A percentile compares a stretch with the other conserved stretches of the same genome.
These are phyloP conservation scores for Papiliotrema terrestris DNA, from an alignment of 1,284 basidiomycete genomes.

Conservation along the genomic window DNA sequence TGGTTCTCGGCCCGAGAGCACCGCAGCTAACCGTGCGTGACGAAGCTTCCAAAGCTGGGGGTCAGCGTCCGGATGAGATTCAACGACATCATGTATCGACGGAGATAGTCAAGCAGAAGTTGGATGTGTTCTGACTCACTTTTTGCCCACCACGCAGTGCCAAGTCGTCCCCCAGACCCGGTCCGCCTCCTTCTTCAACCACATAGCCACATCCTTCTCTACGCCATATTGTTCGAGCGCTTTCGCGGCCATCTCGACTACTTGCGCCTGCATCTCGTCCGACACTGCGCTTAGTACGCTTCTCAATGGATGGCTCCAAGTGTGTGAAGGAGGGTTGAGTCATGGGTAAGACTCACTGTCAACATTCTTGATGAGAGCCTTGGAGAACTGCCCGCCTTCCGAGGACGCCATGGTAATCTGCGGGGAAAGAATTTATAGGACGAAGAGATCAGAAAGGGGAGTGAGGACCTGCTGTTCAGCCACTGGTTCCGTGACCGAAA, in stretches of 20 bases:
- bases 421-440: too few species aligned
- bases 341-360: conserved; percentile 58
- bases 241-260: conserved; percentile 77
- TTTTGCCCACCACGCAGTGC: conserved; percentile 91
- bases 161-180: conserved; percentile 84
- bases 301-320: too few species aligned
- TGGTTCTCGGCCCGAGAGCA: conserved; percentile 1
- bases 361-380: conserved; percentile 92
- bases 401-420: too few species aligned
- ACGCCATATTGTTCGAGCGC: conserved; percentile 87
- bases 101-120: not conserved
- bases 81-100: not conserved
- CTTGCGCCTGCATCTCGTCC: conserved; percentile 92
- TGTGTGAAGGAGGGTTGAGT: not conserved
- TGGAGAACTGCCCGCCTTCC: conserved; percentile 32
- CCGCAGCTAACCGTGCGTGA: conserved; percentile 78
- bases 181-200: conserved; percentile 98
- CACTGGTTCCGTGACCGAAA: too few species aligned
- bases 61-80: not conserved
- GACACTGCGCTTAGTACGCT: conserved; percentile 58
- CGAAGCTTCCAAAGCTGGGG: conserved; percentile 80
- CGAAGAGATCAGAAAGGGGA: too few species aligned
- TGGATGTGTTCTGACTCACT: conserved; percentile 49
- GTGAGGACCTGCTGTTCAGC: too few species aligned
- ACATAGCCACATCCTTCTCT: conserved; percentile 96